These are phyloP conservation scores for Teratosphaeria nubilosa DNA, from an alignment of 2,329 filamentous ascomycete species.

Conservation along the genomic window DNA sequence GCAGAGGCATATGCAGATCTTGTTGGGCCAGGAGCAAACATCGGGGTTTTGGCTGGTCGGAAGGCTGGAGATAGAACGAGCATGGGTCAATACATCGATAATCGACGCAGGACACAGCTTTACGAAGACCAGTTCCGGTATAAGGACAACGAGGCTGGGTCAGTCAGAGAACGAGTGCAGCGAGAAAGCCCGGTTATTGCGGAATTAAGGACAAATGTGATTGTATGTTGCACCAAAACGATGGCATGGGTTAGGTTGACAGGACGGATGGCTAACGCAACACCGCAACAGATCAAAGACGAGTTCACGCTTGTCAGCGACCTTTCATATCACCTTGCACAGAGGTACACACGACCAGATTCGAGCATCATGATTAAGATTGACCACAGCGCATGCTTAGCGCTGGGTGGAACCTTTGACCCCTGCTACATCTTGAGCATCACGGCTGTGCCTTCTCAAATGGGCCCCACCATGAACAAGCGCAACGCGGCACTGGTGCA, in stretches of 20 bases:
- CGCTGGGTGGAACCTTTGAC: conserved; percentile 65
- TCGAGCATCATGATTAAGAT: conserved; percentile 65
- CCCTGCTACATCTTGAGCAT: conserved; percentile 72
- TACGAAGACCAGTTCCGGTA: conserved; percentile 26
- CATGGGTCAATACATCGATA: conserved; percentile 12
- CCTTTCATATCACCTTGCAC: conserved; percentile 61
- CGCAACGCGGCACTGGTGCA: conserved; percentile 71
- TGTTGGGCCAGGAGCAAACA: conserved; percentile 2
- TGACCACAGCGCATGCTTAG: conserved; percentile 64
- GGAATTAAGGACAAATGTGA: conserved; percentile 41
- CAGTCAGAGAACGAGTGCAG: conserved; percentile 30
- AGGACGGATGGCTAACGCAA: conserved; percentile 3
- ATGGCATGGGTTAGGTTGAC: neutral
- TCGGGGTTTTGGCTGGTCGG: conserved; percentile 2
- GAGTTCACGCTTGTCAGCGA: conserved; percentile 65
- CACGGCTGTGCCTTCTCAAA: conserved; percentile 55
- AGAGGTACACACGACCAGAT: conserved; percentile 64
- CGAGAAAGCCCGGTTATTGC: conserved; percentile 39
- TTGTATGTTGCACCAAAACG: conserved; percentile 28
- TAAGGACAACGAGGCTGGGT: conserved; percentile 17
- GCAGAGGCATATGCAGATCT: conserved; percentile 10
- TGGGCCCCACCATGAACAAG: conserved; percentile 68
- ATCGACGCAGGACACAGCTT: conserved; percentile 25
- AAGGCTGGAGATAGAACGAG: conserved; percentile 5
- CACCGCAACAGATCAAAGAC: conserved; percentile 52